phyloP scores from a whole-genome alignment of 768 basidiomycete genomes.

The Lactifluus hygrophoroides region DNA sequence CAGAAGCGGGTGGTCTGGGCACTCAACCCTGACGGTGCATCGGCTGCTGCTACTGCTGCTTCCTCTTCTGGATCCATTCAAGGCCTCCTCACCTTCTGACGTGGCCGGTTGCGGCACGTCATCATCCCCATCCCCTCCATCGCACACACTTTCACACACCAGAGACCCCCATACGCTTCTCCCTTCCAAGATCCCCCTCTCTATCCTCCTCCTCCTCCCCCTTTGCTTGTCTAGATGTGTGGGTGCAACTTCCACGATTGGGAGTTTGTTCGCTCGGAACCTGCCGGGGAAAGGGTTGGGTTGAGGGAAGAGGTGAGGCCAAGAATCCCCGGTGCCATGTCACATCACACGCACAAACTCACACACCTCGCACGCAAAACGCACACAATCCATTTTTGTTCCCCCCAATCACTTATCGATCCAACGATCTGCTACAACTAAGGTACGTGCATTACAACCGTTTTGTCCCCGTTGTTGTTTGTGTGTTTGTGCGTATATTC shows the following conservation, averaged over 20 bases:
- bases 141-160: no score
- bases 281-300: conserved; percentile 4
- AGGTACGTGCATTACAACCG: conserved; percentile 15
- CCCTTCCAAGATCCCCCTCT: not conserved
- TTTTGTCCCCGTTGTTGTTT: conserved; percentile 1
- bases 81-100: conserved; percentile 19
- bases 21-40: conserved; percentile 1
- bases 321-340: conserved; percentile 4
- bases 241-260: conserved; percentile 10
- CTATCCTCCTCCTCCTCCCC: not conserved
- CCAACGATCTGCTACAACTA: conserved; percentile 12
- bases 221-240: not conserved
- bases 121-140: not conserved
- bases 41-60: not conserved
- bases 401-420: conserved; percentile 16
- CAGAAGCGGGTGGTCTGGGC: conserved; percentile 12
- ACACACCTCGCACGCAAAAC: not conserved
- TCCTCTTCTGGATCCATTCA: conserved; percentile 8
- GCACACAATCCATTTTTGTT: no score
- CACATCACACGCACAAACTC: conserved; percentile 4
- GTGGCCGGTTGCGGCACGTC: conserved; percentile 12
- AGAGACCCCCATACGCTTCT: not conserved
- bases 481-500: not conserved
- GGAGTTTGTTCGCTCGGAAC: not conserved
- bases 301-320: not conserved